Evolutionary conservation across 257 asterid species (phyloP), one percentile per base, ranked within the genome.

Genomic region (Catharanthus roseus): DNA sequence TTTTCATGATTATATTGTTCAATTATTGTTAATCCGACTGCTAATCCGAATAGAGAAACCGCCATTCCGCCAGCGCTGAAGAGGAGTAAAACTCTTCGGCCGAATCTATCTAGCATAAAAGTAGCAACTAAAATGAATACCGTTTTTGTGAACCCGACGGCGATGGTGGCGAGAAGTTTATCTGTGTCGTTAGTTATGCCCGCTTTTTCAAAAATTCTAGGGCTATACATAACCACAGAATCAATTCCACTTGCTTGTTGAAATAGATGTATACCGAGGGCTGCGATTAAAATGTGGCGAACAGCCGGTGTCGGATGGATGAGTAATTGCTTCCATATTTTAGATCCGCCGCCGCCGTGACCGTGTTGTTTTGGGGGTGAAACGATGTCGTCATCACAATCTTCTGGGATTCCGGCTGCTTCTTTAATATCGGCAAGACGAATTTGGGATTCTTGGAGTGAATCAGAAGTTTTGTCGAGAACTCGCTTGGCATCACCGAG

Each of bases 41-140:
- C 91, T 13, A 88, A 75, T 11, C 68, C 58, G 11, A 72, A 0
- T 0, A 79, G 67, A 0, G 92, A 83, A 0, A 66, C 9, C 0
- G 70, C 69, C 77, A 88, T 53, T 5, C 95, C 92, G 5, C 85
- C 92, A 13, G 80, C 69, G 65, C 92, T 88, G 6, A 82, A 31
- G 67, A 88, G 82, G 5, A 88, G 88, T 61, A 88, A 74, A 10
- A 77, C 72, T 16, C 92, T 78, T 11, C 95, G 85, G 6, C 95
- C 92, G 34, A 81, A 42, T 56, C 23, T 78, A 77, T 86, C 95
- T 1, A 86, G 84, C 15, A 76, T 49, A 65, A 83, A 86, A 3
- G 92, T 86, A 1, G 95, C 79, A 24, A 88, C 88, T 21, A 88
- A 58, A 50, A 83, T 70, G 76, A 80, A 86, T 1, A 75, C 0